Percentiles rank a stretch among this genome's conserved stretches.
Evolutionary conservation across 306 rosid genomes (phyloP).

Genomic region (Lagenaria siceraria): DNA sequence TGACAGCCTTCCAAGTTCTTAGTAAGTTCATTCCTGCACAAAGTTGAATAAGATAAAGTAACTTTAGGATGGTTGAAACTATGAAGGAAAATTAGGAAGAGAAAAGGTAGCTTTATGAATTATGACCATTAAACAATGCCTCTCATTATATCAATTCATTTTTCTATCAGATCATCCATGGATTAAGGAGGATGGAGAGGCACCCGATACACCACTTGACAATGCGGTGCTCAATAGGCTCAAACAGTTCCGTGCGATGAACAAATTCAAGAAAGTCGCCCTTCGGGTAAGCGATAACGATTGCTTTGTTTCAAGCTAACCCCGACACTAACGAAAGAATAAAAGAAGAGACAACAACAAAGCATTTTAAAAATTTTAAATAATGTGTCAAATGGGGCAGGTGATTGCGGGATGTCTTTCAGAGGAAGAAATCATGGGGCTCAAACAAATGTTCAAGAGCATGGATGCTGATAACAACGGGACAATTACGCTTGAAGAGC

Average conservation of each 20-base stretch:
- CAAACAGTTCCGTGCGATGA: conserved; percentile 97
- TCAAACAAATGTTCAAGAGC: conserved; percentile 82
- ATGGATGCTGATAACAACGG: conserved; percentile 95
- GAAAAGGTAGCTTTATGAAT: background rate
- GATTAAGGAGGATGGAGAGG: conserved; percentile 99
- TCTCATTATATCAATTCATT: background rate
- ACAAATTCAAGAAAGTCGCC: conserved; percentile 91
- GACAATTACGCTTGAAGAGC: conserved; percentile 92
- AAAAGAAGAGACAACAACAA: background rate
- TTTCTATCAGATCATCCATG: conserved; percentile 22
- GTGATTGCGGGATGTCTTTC: conserved; percentile 95
- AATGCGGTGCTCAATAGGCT: conserved; percentile 87
- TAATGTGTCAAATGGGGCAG: conserved; percentile 21
- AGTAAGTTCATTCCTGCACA: conserved; percentile 30
- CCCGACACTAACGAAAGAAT: background rate
- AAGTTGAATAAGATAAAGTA: background rate
- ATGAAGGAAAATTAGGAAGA: background rate
- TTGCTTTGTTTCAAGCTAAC: background rate
- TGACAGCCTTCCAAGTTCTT: conserved; percentile 77
- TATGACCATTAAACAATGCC: background rate
- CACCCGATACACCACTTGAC: conserved; percentile 92
- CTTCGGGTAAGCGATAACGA: conserved; percentile 39
- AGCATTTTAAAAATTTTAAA: background rate
- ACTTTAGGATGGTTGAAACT: background rate
- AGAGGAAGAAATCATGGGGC: conserved; percentile 96